Base-by-base conservation (phyloP, 163 green algal genomes). In the Chlorella variabilis region DNA sequence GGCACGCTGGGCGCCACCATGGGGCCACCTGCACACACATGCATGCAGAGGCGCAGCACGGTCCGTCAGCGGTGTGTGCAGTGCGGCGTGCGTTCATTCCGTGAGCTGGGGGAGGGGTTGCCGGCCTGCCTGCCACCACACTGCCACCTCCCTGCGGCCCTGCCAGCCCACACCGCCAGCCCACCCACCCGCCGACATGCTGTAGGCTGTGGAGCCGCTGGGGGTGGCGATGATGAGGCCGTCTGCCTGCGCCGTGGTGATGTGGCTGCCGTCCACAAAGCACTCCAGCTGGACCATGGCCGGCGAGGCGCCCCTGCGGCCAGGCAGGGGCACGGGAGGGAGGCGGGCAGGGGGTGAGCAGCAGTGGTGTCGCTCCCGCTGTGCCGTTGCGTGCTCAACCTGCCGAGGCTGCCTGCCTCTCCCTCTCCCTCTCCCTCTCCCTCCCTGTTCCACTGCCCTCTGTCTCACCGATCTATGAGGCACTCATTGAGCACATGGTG, bases 191-290 rank as follows among this genome's bases (percentile, higher is more conserved):
- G 88, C 87, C 2, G 86, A 93, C 93, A 98, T 94, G 79, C 69
- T 91, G 89, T 98, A 98, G 13, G 94, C 95, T 3, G 95, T 98
- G 21, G 87, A 95, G 51, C 95, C 95, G 27, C 89, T 95, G 41
- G 95, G 94, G 5, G 94, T 98, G n/a, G 93, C 89, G 38, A 98
- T 94, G 89, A 98, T 97, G 61, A 98, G 89, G 2, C 93, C 94
- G 71, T 98, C 95, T 0, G 93, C 93, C 89, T 96, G 88, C n/a
- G 94, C 91, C 0, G 84, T 94, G 17, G 94, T 98, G 45, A 98
- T 87, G 83, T 95, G 94, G 41, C 82, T 75, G 69, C 93, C 93
- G 77, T 98, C 95, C 23, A 97, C 85, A 70, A 93, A 97, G 77
- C 71, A 83, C 76, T 93, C 91, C 17, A 98, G 80, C 56, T 89